Evolutionary conservation across 768 basidiomycete species (phyloP).

Genomic region (Boletus subparvulus): DNA sequence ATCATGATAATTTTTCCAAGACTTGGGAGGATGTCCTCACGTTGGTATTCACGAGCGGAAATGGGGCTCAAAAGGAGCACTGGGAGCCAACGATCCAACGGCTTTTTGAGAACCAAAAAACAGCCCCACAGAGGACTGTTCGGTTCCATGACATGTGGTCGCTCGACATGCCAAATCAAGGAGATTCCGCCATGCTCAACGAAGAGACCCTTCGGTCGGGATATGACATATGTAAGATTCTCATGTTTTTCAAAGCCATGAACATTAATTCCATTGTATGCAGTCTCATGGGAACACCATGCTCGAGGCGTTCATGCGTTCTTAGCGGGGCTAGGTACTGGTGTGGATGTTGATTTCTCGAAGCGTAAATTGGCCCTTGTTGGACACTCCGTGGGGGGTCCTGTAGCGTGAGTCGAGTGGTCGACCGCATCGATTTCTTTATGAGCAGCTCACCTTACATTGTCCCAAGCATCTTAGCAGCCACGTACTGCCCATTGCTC

Average conservation of each 20-base stretch:
- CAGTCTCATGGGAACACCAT: constrained; percentile 5
- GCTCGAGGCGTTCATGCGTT: constrained; percentile 4
- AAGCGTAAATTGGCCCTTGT: not conserved
- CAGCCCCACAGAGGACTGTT: not conserved
- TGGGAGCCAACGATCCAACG: constrained; percentile 6
- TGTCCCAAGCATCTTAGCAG: not conserved
- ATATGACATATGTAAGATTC: not conserved
- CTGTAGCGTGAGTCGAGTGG: not conserved
- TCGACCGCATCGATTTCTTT: no score
- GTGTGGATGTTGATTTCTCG: constrained; percentile 9
- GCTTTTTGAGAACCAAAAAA: not conserved
- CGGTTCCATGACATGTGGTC: constrained; percentile 9
- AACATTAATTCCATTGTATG: not conserved
- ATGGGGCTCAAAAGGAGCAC: constrained; percentile 5
- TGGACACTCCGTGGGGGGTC: not conserved
- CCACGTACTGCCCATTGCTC: constrained; percentile 1
- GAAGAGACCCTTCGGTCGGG: not conserved
- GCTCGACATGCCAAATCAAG: constrained; percentile 8
- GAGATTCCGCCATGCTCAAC: constrained; percentile 11
- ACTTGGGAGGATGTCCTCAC: not conserved
- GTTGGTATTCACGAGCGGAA: constrained; percentile 2
- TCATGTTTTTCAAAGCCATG: not conserved
- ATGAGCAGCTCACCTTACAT: not conserved
- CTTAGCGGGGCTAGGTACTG: not conserved
- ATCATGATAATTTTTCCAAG: not conserved